A percentile compares a stretch with the other conserved stretches of the same genome.
Evolutionary conservation across 73 alveolate genomes (phyloP).

Genomic region (Halteria grandinella): DNA sequence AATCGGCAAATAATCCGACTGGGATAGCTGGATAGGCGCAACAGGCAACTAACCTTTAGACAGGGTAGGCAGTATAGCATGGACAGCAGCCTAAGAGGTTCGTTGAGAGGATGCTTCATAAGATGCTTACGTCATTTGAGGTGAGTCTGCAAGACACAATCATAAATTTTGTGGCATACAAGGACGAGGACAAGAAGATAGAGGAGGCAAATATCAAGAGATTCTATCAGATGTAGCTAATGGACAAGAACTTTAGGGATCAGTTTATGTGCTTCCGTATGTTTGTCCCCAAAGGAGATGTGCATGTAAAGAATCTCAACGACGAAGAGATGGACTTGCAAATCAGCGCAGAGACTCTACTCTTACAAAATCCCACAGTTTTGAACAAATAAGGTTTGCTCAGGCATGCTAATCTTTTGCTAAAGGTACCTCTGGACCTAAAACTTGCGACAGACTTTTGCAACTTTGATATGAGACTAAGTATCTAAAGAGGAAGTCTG

Average conservation of each 20-base stretch:
- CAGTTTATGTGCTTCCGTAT: constrained; percentile 32
- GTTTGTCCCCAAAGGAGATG: constrained; percentile 9
- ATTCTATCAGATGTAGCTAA: not conserved
- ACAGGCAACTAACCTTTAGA: not conserved
- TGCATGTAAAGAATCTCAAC: not conserved
- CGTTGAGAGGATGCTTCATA: constrained; percentile 33
- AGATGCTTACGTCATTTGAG: constrained; percentile 41
- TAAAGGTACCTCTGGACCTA: constrained; percentile 62
- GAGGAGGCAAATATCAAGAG: constrained; percentile 17
- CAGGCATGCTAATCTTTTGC: not conserved
- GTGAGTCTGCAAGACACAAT: constrained; percentile 9
- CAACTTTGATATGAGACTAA: constrained; percentile 38
- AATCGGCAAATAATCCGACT: not conserved
- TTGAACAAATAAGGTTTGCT: constrained; percentile 4
- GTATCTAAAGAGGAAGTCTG: constrained; percentile 36
- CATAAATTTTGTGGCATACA: constrained; percentile 12
- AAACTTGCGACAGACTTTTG: constrained; percentile 43
- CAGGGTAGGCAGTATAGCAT: not conserved
- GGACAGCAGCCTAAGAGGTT: not conserved
- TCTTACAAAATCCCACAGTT: constrained; percentile 1
- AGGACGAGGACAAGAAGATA: constrained; percentile 28
- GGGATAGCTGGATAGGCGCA: not conserved
- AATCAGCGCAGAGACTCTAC: not conserved
- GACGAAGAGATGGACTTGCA: constrained; percentile 27
- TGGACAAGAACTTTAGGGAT: constrained; percentile 8